Base-by-base conservation (phyloP, 2,329 filamentous ascomycete genomes). In the Talaromyces albobiverticillius region DNA sequence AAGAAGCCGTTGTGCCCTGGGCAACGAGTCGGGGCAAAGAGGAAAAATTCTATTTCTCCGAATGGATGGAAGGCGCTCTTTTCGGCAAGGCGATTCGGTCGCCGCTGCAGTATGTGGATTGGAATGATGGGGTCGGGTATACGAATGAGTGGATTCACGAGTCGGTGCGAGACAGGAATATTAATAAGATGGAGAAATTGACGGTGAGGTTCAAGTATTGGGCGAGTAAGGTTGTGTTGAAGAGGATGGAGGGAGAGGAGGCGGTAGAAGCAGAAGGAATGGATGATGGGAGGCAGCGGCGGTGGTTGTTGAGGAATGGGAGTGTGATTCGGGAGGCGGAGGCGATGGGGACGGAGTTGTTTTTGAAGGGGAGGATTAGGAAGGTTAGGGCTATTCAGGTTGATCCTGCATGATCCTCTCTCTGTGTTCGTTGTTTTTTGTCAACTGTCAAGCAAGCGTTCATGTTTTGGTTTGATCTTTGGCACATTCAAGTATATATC, bases 191-290 rank as follows among this genome's bases (percentile, higher is more conserved):
- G 6, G 4, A 41, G 2, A 14, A 43, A 22, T 0, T 14, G 3
- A 50, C 47, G 8, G 22, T 26, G 4, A 20, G 9, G n/a, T 45
- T 36, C 11, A 64, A 85, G 84, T n/a, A 31, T 3, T 58, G 56
- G 56, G 43, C 56, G 4, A 53, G 53, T 32, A 49, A 40, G n/a
- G 49, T 52, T 7, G 16, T 58, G 5, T 34, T 25, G 20, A 25
- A 26, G 3, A 29, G 20, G n/a, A 18, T 46, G 7, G 50, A 36
- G 10, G 25, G 32, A 5, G 22, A 55, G 4, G 10, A 32, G 9
- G 22, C 29, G 4, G n/a, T 38, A 2, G 10, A 16, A 14, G 16
- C 38, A 11, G 48, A n/a, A n/a, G n/a, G n/a, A n/a, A n/a, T n/a
- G n/a, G n/a, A n/a, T n/a, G n/a, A n/a, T n/a, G n/a, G n/a, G n/a